Conservation (phyloP, 2,329 filamentous ascomycete genomes). For the Fusarium dimerum region DNA sequence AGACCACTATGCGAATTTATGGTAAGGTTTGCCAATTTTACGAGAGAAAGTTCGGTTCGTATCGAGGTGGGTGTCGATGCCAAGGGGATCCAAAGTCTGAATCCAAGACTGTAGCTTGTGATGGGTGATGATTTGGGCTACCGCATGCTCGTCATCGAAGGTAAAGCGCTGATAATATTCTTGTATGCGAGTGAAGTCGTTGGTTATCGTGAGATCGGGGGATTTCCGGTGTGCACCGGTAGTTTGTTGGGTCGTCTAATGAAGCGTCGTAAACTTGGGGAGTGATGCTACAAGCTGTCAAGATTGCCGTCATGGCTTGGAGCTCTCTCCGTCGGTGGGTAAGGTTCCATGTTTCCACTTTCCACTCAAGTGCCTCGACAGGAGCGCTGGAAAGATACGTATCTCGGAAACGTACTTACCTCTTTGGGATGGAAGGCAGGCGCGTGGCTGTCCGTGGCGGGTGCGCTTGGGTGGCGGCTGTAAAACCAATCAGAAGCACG, state of each 20-base stretch:
- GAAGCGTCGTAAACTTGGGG: neutral
- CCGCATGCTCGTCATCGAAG: neutral
- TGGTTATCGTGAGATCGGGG: neutral
- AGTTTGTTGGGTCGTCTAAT: neutral
- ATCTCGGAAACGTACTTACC: conserved; percentile 1
- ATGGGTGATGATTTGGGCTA: neutral
- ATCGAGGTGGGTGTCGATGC: no score
- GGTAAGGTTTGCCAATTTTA: no score
- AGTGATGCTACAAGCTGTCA: neutral
- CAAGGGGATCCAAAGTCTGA: neutral
- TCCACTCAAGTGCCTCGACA: no score
- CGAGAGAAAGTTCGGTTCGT: no score
- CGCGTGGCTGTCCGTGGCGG: conserved; percentile 14
- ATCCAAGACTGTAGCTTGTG: neutral
- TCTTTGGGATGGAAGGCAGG: neutral
- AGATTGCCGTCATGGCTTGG: neutral
- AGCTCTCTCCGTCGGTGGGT: neutral
- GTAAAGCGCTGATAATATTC: no score
- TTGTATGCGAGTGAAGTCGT: neutral
- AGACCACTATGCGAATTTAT: no score
- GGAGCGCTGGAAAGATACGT: no score
- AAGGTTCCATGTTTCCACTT: neutral
- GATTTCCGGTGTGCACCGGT: neutral
- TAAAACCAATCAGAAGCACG: conserved; percentile 23
- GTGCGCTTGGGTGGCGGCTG: conserved; percentile 18